Conservation (phyloP, 2,329 filamentous ascomycete genomes). For the Phaeoacremonium minimum region DNA sequence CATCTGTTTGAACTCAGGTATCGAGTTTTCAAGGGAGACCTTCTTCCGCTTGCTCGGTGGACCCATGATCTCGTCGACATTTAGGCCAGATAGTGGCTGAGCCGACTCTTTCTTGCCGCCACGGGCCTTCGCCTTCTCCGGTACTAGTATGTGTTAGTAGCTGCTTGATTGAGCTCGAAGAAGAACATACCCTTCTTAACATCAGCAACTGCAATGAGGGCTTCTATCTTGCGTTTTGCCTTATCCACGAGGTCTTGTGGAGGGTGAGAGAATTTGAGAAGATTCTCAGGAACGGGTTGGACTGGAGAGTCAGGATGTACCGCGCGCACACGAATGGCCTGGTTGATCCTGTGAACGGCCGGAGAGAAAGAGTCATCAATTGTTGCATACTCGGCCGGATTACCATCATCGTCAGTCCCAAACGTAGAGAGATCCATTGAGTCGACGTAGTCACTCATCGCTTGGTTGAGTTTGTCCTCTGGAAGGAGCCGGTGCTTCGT, state of each 20-base stretch:
- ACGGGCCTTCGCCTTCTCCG: constrained; percentile 72
- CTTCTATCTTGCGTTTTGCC: constrained; percentile 53
- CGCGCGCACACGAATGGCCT: constrained; percentile 79
- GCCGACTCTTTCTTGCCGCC: constrained; percentile 62
- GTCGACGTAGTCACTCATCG: constrained; percentile 91
- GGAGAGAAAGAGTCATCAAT: constrained; percentile 83
- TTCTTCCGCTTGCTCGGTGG: constrained; percentile 34
- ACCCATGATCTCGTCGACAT: constrained; percentile 77
- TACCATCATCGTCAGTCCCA: constrained; percentile 68
- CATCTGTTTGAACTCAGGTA: constrained; percentile 86
- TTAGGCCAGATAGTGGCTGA: constrained; percentile 85
- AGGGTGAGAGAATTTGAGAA: constrained; percentile 70
- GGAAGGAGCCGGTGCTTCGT: constrained; percentile 83
- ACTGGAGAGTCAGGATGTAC: constrained; percentile 65
- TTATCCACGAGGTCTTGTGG: constrained; percentile 61
- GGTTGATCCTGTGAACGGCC: constrained; percentile 80
- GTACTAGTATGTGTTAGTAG: constrained; percentile 46
- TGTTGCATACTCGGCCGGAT: constrained; percentile 62
- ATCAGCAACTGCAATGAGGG: constrained; percentile 64
- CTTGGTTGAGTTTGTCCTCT: constrained; percentile 63
- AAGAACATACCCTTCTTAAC: constrained; percentile 71
- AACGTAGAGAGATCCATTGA: constrained; percentile 80
- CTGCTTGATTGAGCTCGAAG: background rate
- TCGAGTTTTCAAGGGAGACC: constrained; percentile 64
- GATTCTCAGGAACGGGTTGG: constrained; percentile 55